Evolutionary conservation across 768 basidiomycete genomes (phyloP), one percentile per base, ranked within the genome.

Genomic region (Tulasnella sp.): DNA sequence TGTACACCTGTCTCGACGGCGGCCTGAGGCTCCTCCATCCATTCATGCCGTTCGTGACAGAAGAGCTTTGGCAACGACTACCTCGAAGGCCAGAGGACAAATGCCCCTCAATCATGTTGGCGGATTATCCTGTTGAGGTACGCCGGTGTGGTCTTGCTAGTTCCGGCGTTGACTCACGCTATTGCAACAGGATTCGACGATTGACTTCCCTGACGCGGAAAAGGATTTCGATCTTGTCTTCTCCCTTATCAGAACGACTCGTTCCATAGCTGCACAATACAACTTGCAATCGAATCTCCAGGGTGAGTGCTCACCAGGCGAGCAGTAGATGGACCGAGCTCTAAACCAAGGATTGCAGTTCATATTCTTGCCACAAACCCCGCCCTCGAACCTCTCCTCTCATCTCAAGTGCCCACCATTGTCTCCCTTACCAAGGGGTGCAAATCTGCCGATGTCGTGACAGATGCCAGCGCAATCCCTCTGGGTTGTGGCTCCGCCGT

Each of bases 11-110:
- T 85, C 89, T 99, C 58, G 98, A 99, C 83, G 87, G 92, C 81
- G 98, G 97, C 14, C 88, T 99, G 77, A 92, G 93, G 28, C 88
- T 99, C 2, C 89, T 99, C 0, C 98, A 99, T 86, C 98, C 98
- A 0, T 96, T 99, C 88, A 99, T 99, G 98, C 98, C 98, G 0
- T 99, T 94, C 86, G 95, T 99, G 44, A 98, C 98, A 5, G 98
- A 99, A 87, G 98, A 99, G 86, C 88, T 99, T 16, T 99, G 98
- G 98, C 98, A 99, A 85, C 91, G 98, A 41, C 88, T 99, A 2
- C 96, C 97, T 0, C 89, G 97, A 24, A 89, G 96, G 81, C 91
- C 93, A 1, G 93, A 92, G 58, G 96, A 98, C 85, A 82, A 89
- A 12, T 94, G 93, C 14, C 91, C 92, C 9, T 96, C 96, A 0